Base-by-base conservation (phyloP, 495 filamentous ascomycete species). In the Daldinia grandis region DNA sequence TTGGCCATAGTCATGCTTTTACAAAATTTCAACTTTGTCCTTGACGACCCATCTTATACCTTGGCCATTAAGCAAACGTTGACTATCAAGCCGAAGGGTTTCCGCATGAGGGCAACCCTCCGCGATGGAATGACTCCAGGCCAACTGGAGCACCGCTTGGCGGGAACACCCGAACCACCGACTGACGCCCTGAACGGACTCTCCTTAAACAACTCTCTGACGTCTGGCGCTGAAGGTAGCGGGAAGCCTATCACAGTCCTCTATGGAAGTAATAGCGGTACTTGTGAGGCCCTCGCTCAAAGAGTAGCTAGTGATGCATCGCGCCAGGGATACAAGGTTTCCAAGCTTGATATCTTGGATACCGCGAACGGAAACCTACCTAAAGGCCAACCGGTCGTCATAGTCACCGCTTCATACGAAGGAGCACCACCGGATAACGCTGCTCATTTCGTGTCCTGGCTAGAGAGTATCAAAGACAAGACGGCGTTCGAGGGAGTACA, bases 401-500 rank as follows among this genome's bases (percentile, higher is more conserved):
- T 93, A 58, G 84, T 93, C 66, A 88, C 89, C 3, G 86, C 90
- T 0, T 90, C 88, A 5, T 94, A 92, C 60, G 92, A 94, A 68
- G 92, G 92, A 4, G 81, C 91, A 61, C 91, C 92, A 0, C 87
- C 91, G 0, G 90, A 93, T 62, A 93, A 94, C 57, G 92, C 91
- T 0, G 83, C 82, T 0, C 85, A 87, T 56, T 94, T 93, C 71
- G 83, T 89, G 42, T 79, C 84, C 37, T 94, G 91, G 91, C 57
- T 93, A 4, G 80, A 84, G 54, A 78, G 69, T 15, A 74, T 89
- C 12, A 82, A 89, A 68, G 87, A 75, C 0, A 76, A 80, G 27
- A 77, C 76, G 3, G 78, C 80, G 14, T 76, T 90, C 1, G 75
- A 85, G 35, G 84, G 83, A 17, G 83, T 88, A 0, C 79, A 85